Evolutionary conservation across 768 basidiomycete genomes (phyloP), one percentile per base, ranked within the genome.

Genomic region (Collybia mongolica): DNA sequence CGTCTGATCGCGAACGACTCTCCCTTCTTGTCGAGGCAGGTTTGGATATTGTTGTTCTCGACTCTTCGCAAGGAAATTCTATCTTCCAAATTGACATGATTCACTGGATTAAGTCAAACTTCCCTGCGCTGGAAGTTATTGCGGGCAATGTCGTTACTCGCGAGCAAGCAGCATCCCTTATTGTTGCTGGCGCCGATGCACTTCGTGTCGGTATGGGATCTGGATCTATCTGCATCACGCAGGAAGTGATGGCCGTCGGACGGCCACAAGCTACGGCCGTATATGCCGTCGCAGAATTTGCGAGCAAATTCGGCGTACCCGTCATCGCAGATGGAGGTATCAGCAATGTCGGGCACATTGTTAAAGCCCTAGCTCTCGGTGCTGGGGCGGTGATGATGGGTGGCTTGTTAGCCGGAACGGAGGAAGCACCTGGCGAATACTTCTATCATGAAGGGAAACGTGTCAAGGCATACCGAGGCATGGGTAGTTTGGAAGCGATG

Each of bases 361-460:
- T 98, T 65, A 99, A 99, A 74, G 97, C 97, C 3, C 75, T 98
- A 41, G 76, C 94, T 1, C 81, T 98, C 12, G 97, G 97, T 45
- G 97, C 96, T 2, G 86, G 88, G 19, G 95, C 93, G 3, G 94
- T 98, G 46, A 98, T 98, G 97, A 98, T 99, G 97, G 97, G 97
- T 39, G 88, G 93, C 7, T 71, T 98, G 42, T 77, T 99, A 22
- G 97, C 97, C 2, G 96, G 96, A 24, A 98, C 97, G 29, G 86
- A 92, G 54, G 96, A 99, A 69, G 93, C 94, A 0, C 97, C 97
- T 0, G 97, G 97, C 59, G 94, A 98, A 73, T 99, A 97, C 76
- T 98, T 97, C 69, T 99, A 96, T 72, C 95, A 98, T 64, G 95
- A 98, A 56, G 97, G 97, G 55, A 97, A 97, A 76, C 88, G 97